Conservation (phyloP, 2,329 filamentous ascomycete species). For the Alternaria solani region DNA sequence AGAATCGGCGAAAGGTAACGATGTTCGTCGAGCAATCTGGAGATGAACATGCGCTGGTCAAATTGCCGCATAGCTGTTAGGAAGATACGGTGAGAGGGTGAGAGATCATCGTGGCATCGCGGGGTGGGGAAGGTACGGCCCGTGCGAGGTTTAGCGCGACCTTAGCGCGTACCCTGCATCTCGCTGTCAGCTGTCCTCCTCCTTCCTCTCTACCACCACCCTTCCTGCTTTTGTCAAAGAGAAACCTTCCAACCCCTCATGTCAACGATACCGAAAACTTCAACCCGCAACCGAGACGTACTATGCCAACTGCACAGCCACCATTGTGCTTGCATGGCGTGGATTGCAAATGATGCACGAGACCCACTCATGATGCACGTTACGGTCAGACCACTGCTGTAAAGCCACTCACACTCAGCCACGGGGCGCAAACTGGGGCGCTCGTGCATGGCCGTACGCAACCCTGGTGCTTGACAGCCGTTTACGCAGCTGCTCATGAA, state of each 20-base stretch:
- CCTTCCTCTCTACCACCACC: neutral
- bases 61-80: neutral
- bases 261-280: neutral
- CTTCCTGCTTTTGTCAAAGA: neutral
- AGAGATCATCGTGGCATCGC: neutral
- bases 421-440: constrained; percentile 27
- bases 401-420: constrained; percentile 31
- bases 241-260: neutral
- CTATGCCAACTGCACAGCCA: constrained; percentile 15
- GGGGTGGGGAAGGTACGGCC: constrained; percentile 9
- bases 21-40: neutral
- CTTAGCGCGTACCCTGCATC: constrained; percentile 10
- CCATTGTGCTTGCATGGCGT: constrained; percentile 14
- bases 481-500: neutral
- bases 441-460: constrained; percentile 19
- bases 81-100: neutral
- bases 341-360: constrained; percentile 18
- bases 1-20: neutral
- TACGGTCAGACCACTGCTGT: constrained; percentile 23
- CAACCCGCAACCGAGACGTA: neutral
- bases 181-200: neutral
- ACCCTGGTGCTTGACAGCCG: constrained; percentile 13
- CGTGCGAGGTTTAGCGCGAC: constrained; percentile 6
- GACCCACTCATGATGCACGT: constrained; percentile 28
- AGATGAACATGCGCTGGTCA: neutral